Percentiles rank a stretch among this genome's conserved stretches.
phyloP scores from a whole-genome alignment of 2,329 filamentous ascomycete genomes.

The Sporothrix variecibatus region DNA sequence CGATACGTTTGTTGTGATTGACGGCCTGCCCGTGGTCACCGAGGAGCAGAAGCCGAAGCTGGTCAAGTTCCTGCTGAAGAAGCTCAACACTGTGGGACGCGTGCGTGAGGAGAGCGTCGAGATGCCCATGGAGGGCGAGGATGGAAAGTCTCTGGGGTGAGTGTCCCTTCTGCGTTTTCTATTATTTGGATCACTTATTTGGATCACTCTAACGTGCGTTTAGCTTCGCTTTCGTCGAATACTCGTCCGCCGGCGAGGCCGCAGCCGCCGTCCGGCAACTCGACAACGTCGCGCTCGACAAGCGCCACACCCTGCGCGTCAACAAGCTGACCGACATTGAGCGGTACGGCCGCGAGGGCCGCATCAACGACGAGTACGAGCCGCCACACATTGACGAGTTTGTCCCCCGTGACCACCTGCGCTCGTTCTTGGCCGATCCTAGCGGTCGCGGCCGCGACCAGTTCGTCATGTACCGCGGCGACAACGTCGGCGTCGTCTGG shows the following conservation, averaged over 20 bases:
- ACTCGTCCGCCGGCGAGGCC: constrained; percentile 86
- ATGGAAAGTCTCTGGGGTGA: constrained; percentile 83
- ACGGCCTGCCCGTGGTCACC: constrained; percentile 85
- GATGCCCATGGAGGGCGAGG: constrained; percentile 83
- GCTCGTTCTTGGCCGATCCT: constrained; percentile 88
- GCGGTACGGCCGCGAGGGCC: constrained; percentile 89
- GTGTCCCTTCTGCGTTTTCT: not conserved
- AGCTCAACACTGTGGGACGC: constrained; percentile 82
- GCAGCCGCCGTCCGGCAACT: constrained; percentile 86
- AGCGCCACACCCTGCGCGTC: constrained; percentile 90
- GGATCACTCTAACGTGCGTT: not conserved
- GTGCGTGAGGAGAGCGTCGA: constrained; percentile 84
- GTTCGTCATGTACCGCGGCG: constrained; percentile 90
- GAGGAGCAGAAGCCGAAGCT: constrained; percentile 93
- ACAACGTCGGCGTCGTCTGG: constrained; percentile 94
- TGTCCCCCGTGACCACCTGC: constrained; percentile 87
- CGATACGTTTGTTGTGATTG: constrained; percentile 93
- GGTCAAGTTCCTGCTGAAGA: constrained; percentile 93
- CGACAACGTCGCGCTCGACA: constrained; percentile 85
- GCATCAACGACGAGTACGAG: constrained; percentile 87
- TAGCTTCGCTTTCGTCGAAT: constrained; percentile 97
- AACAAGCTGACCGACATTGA: constrained; percentile 99
- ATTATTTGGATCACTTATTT: not conserved
- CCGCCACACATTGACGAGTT: constrained; percentile 82
- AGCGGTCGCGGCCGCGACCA: constrained; percentile 83